A percentile compares a stretch with the other conserved stretches of the same genome.
These are phyloP conservation scores for Oldenlandia corymbosa DNA, from an alignment of 257 asterid genomes.

Conservation along the genomic window DNA sequence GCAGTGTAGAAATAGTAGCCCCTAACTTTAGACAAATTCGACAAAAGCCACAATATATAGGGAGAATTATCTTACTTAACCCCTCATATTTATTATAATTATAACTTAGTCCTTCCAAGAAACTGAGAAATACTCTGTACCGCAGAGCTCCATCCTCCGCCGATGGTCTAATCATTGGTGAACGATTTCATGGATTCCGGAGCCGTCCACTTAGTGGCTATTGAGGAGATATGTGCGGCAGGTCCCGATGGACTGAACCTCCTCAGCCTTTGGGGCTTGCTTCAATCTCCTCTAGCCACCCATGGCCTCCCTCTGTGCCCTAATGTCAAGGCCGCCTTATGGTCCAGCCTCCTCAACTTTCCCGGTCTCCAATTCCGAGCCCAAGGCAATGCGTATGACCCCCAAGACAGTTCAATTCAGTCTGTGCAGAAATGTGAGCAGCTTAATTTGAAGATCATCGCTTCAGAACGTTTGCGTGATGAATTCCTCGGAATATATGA, in stretches of 20 bases:
- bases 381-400: constrained; percentile 18
- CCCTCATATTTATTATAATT: too few species aligned
- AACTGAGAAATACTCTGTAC: too few species aligned
- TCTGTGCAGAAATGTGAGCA: constrained; percentile 49
- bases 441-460: constrained; percentile 51
- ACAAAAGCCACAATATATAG: too few species aligned
- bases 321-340: constrained; percentile 56
- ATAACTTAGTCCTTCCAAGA: too few species aligned
- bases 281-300: constrained; percentile 38
- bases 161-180: not conserved
- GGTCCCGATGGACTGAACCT: constrained; percentile 57
- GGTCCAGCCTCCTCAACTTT: constrained; percentile 61
- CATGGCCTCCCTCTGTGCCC: constrained; percentile 52
- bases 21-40: too few species aligned
- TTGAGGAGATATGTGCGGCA: constrained; percentile 72
- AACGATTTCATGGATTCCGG: constrained; percentile 55
- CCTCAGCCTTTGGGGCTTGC: constrained; percentile 56
- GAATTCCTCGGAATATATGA: constrained; percentile 75
- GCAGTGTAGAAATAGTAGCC: too few species aligned
- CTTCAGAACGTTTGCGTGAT: constrained; percentile 60
- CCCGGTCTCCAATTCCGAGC: constrained; percentile 56
- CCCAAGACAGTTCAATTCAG: constrained; percentile 28
- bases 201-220: constrained; percentile 54
- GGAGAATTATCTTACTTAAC: too few species aligned
- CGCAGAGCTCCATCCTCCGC: not conserved